Evolutionary conservation across 2,329 filamentous ascomycete genomes (phyloP).

Genomic region (Dothidotthia symphoricarpi): DNA sequence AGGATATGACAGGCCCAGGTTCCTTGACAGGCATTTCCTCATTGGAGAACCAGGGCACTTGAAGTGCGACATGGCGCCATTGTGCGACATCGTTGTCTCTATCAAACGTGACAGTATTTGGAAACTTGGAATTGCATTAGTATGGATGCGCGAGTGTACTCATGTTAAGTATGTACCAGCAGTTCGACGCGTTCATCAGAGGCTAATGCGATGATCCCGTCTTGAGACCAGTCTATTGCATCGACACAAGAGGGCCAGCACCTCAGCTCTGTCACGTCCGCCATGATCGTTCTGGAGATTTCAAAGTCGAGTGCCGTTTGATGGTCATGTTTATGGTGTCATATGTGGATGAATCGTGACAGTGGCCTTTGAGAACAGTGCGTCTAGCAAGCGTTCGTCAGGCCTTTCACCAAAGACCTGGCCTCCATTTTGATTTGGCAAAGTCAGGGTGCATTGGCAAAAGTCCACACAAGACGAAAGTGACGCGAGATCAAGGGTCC

Average conservation of each 20-base stretch:
- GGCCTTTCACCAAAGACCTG: too few relatives aligned
- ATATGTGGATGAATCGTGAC: not conserved
- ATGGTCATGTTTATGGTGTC: slow-evolving; percentile 1
- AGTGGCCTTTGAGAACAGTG: too few relatives aligned
- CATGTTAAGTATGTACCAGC: slow-evolving; percentile 41
- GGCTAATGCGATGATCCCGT: slow-evolving; percentile 58
- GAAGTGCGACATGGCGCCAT: slow-evolving; percentile 44
- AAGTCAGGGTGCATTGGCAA: not conserved
- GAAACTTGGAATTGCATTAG: slow-evolving; percentile 26
- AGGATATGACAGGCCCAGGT: slow-evolving; percentile 48
- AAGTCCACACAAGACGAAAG: slow-evolving; percentile 3
- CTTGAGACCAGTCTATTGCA: slow-evolving; percentile 59
- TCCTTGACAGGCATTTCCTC: slow-evolving; percentile 49
- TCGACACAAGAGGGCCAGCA: slow-evolving; percentile 54
- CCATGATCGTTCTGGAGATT: slow-evolving; percentile 19
- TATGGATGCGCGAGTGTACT: not conserved
- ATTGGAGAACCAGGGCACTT: slow-evolving; percentile 53
- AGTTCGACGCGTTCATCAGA: slow-evolving; percentile 57
- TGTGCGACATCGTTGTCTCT: slow-evolving; percentile 32
- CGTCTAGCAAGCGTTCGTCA: too few relatives aligned
- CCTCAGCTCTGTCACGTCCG: slow-evolving; percentile 35
- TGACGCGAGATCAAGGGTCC: slow-evolving; percentile 6
- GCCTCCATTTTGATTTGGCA: too few relatives aligned
- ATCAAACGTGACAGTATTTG: slow-evolving; percentile 30
- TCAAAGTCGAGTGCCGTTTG: not conserved